Base-by-base conservation (phyloP, 1,284 basidiomycete genomes). In the Termitomyces sp. region DNA sequence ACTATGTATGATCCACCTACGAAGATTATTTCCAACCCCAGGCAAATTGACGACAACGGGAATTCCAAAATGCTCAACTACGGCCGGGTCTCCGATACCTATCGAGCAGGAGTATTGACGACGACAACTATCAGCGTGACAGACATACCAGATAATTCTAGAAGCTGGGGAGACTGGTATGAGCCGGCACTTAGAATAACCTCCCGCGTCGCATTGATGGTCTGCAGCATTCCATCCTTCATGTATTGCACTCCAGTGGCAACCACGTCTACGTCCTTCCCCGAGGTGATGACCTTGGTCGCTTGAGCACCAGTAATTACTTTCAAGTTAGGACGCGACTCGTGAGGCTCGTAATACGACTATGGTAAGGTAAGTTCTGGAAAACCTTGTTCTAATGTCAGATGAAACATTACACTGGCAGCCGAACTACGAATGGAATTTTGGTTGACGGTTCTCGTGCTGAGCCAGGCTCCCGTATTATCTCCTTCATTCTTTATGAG, bases 131-230 rank as follows among this genome's bases (percentile, higher is more conserved):
- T 36, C 13, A 21, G 50, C 2, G 8, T 7, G 4, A 12, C 21
- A 2, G 24, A 40, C 41, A 13, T 3, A 55, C 54, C 54, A 5
- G 54, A 58, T 10, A 60, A 51, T 39, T 68, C 67, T 1, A 68
- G 54, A 9, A 73, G 39, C 47, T 74, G 72, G 10, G 72, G 73
- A 0, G 72, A 72, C n/a, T 50, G 24, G 36, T 53, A 44, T 13
- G 41, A 51, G 60, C 76, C 75, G 5, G 69, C 68, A 48, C 68
- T 65, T 8, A 77, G 42, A 17, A 78, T 69, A 10, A 76, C 66
- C 39, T 78, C 76, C 44, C 65, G 68, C 38, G 58, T 66, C 1
- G 65, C 70, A 8, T 66, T 69, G 5, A 65, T 61, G 24, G 66
- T 65, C 7, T 21, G 50, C 1, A 42, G 42, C 6, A 26, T 13